phyloP scores from a whole-genome alignment of 352 stramenopile genomes.

The Globisporangium splendens region DNA sequence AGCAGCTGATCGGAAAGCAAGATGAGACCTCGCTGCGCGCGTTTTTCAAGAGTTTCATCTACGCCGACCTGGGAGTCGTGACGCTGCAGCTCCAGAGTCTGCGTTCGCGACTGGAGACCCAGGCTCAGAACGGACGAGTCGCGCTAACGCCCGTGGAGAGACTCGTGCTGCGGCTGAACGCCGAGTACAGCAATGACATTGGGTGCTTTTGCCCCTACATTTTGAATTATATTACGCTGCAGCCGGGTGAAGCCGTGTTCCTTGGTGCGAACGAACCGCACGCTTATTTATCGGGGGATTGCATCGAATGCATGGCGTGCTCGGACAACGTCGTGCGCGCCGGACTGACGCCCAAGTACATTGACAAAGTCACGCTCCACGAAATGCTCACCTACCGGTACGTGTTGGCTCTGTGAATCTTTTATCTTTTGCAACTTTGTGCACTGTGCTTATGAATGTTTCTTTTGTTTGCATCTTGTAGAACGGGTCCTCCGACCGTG shows the following conservation, averaged over 20 bases:
- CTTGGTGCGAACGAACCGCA: slow-evolving; percentile 99
- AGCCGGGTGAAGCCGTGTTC: slow-evolving; percentile 96
- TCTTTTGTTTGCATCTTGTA: too few species aligned
- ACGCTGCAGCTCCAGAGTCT: slow-evolving; percentile 71
- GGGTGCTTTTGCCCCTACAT: slow-evolving; percentile 97
- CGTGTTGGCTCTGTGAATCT: slow-evolving; percentile 16
- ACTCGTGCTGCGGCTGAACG: slow-evolving; percentile 89
- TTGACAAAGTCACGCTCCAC: slow-evolving; percentile 96
- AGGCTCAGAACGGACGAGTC: neutral
- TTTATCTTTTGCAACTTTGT: too few species aligned
- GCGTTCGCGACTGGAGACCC: slow-evolving; percentile 63
- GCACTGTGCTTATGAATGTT: too few species aligned
- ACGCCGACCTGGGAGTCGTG: slow-evolving; percentile 68
- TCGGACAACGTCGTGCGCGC: slow-evolving; percentile 99
- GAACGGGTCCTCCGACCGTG: slow-evolving; percentile 52
- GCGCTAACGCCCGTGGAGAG: slow-evolving; percentile 49
- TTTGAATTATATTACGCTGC: slow-evolving; percentile 97
- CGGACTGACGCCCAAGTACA: slow-evolving; percentile 98
- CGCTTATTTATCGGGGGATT: slow-evolving; percentile 96
- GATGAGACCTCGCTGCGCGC: slow-evolving; percentile 44
- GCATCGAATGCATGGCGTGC: slow-evolving; percentile 98
- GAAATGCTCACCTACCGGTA: slow-evolving; percentile 96
- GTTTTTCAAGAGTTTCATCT: slow-evolving; percentile 80
- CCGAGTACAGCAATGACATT: slow-evolving; percentile 96
- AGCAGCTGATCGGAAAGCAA: slow-evolving; percentile 31